These are phyloP conservation scores for Cavenderia fasciculata DNA, from an alignment of 78 protist species.

Conservation along the genomic window DNA sequence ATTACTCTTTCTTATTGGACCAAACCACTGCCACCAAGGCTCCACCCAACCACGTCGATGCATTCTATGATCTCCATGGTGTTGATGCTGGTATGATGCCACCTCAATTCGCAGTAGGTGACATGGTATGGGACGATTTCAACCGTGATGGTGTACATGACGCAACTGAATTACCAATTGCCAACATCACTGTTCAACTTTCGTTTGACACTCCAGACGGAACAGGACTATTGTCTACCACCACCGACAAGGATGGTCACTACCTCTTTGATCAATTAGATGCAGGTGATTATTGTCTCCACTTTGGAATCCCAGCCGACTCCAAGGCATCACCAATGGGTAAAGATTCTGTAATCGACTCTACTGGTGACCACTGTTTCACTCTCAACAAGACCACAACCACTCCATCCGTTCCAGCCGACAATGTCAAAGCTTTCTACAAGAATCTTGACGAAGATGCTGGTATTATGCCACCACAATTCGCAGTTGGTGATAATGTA, in stretches of 20 bases:
- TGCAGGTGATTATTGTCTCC: constrained; percentile 5
- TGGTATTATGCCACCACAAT: constrained; percentile 18
- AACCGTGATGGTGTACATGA: background rate
- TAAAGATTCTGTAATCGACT: background rate
- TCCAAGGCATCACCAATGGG: background rate
- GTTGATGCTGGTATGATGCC: constrained; percentile 27
- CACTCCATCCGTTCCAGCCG: background rate
- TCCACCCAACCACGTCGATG: background rate
- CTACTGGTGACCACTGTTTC: background rate
- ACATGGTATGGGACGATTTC: constrained; percentile 16
- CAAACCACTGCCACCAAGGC: background rate
- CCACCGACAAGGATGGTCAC: constrained; percentile 33
- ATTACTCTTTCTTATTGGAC: background rate
- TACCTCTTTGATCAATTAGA: constrained; percentile 4
- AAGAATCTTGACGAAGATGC: background rate
- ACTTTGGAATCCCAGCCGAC: background rate
- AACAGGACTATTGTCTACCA: background rate
- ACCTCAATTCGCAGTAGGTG: constrained; percentile 17
- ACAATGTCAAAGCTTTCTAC: background rate
- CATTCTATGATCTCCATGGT: background rate
- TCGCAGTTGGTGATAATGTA: background rate
- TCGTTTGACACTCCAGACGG: background rate
- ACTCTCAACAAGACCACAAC: background rate
- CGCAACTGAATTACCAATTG: background rate
- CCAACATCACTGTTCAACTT: background rate